Evolutionary conservation across 2,329 filamentous ascomycete genomes (phyloP), one percentile per base, ranked within the genome.

Genomic region (Chrysosphaeria jannelii): DNA sequence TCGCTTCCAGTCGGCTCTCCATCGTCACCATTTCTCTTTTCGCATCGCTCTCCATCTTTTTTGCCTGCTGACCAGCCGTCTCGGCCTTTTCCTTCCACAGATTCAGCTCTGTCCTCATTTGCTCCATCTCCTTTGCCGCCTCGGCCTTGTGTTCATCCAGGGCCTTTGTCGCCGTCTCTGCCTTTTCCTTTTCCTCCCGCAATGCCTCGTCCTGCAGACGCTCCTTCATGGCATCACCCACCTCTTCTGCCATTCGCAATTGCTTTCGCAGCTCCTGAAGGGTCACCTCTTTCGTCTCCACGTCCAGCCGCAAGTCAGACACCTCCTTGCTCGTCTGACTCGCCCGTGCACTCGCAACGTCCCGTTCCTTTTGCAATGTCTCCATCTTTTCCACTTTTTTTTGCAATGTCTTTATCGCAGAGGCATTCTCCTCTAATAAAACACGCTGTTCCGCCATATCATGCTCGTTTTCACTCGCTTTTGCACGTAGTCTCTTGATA

Each of bases 1-100:
- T 65, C 6, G 71, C 62, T 44, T 97, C 85, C 26, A 97, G 54
- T 41, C 89, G 88, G 34, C 71, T 68, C 46, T 97, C 88, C 31
- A 90, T 53, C 10, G 67, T 57, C 41, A 69, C 49, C 6, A 61
- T 42, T 43, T 93, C 81, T n/a, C 57, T 57, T 35, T 72, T 71
- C 35, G 88, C 51, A 38, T 91, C 81, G 5, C 68, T 45, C 40
- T 90, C 74, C 6, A 61, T 47, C 8, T 61, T 51, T 8, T 59
- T 57, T 11, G 64, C 53, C 14, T 62, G 64, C 40, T 88, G 74
- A 24, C 60, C 57, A 25, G 75, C 67, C 27, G 66, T 59, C 21
- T 70, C 63, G 6, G 71, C 51, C 39, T 70, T 72, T 30, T 76
- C 71, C 28, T 60, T 60, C 30, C 76, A 48, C 27, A 78, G 70